Evolutionary conservation across 2,329 filamentous ascomycete species (phyloP).

Genomic region (Fusarium subtropicale): DNA sequence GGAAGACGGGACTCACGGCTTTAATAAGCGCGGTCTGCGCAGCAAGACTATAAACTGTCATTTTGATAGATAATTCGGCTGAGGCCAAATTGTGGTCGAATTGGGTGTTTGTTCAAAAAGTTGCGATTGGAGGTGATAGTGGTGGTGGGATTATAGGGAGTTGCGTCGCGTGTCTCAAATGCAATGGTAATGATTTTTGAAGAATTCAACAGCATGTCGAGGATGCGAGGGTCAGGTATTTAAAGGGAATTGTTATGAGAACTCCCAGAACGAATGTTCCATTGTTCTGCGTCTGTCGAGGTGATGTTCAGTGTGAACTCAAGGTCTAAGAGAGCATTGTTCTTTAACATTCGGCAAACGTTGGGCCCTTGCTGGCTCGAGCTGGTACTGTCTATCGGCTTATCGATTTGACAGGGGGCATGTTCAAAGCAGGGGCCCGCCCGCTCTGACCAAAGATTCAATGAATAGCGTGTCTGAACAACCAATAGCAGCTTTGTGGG

Average conservation of each 20-base stretch:
- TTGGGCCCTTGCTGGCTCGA: constrained; percentile 25
- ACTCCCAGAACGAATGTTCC: constrained; percentile 24
- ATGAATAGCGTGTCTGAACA: constrained; percentile 10
- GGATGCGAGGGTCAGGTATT: constrained; percentile 12
- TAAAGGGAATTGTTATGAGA: constrained; percentile 31
- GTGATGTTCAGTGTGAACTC: constrained; percentile 33
- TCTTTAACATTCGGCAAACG: constrained; percentile 33
- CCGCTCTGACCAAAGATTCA: not conserved
- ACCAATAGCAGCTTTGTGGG: not conserved
- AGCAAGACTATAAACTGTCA: constrained; percentile 55
- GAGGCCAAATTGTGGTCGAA: constrained; percentile 16
- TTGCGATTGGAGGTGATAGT: constrained; percentile 21
- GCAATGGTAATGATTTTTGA: constrained; percentile 26
- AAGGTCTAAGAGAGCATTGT: constrained; percentile 32
- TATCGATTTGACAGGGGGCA: constrained; percentile 44
- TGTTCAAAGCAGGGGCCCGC: constrained; percentile 13
- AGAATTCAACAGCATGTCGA: constrained; percentile 41
- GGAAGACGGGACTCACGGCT: constrained; percentile 58
- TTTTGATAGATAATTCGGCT: constrained; percentile 36
- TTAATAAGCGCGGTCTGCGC: constrained; percentile 67
- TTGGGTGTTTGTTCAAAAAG: constrained; percentile 18
- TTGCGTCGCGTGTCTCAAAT: constrained; percentile 46
- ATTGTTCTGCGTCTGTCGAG: constrained; percentile 27
- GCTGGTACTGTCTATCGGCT: constrained; percentile 23
- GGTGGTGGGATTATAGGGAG: constrained; percentile 35